Conservation (phyloP, 2,329 filamentous ascomycete genomes). For the Fusarium sp. region DNA sequence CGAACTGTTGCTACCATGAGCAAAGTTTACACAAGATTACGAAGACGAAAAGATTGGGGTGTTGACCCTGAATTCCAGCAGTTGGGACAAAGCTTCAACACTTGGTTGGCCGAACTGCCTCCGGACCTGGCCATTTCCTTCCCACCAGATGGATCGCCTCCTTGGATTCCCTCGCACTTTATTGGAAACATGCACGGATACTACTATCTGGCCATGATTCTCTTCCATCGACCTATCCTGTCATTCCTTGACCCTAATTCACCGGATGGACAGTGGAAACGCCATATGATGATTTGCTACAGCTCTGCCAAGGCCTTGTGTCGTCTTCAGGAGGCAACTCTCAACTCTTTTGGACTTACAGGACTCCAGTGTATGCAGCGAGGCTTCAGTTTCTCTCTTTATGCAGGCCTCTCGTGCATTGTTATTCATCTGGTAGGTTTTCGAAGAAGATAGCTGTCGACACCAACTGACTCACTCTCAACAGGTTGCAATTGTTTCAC, state of each 20-base stretch:
- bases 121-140: slow-evolving; percentile 82
- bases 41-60: slow-evolving; percentile 86
- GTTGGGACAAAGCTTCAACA: slow-evolving; percentile 80
- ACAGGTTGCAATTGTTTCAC: slow-evolving; percentile 91
- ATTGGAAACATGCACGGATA: slow-evolving; percentile 91
- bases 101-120: slow-evolving; percentile 83
- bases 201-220: slow-evolving; percentile 85
- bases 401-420: slow-evolving; percentile 88
- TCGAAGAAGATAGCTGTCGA: neutral
- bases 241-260: slow-evolving; percentile 79
- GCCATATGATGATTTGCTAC: slow-evolving; percentile 88
- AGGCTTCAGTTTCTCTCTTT: slow-evolving; percentile 96
- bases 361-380: slow-evolving; percentile 92
- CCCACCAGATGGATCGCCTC: slow-evolving; percentile 80
- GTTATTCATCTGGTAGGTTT: slow-evolving; percentile 87
- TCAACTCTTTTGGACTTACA: slow-evolving; percentile 79
- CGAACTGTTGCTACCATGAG: slow-evolving; percentile 83
- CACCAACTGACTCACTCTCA: slow-evolving; percentile 1
- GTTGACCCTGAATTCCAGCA: slow-evolving; percentile 85
- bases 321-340: slow-evolving; percentile 84
- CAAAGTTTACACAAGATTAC: slow-evolving; percentile 77
- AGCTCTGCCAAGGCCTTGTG: slow-evolving; percentile 86
- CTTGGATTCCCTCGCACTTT: slow-evolving; percentile 88
- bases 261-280: slow-evolving; percentile 82
- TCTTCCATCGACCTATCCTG: slow-evolving; percentile 89